Percentiles rank a stretch among this genome's conserved stretches.
Conservation (phyloP, 768 basidiomycete species). For the Pleurotus tuber-regium region DNA sequence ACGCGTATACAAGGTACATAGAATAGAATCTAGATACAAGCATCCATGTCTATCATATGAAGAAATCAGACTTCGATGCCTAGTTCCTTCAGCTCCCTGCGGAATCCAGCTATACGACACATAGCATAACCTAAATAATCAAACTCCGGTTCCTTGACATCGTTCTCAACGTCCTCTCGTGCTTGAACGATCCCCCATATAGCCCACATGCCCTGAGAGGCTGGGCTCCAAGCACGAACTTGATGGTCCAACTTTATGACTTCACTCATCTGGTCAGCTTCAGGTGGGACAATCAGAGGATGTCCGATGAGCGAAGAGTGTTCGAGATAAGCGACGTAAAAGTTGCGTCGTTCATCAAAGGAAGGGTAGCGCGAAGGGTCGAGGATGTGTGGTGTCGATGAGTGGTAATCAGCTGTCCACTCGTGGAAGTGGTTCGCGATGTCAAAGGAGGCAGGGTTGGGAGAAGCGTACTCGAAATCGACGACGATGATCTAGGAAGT, state of each 20-base stretch:
- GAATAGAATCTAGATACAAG: no score
- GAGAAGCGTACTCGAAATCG: slow-evolving; percentile 95
- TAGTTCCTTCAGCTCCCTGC: slow-evolving; percentile 49
- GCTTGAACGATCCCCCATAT: slow-evolving; percentile 95
- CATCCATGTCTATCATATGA: no score
- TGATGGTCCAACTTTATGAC: slow-evolving; percentile 69
- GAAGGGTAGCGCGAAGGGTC: slow-evolving; percentile 70
- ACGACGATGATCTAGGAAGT: slow-evolving; percentile 81
- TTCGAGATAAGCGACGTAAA: slow-evolving; percentile 80
- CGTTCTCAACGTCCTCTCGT: slow-evolving; percentile 63
- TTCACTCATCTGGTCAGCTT: slow-evolving; percentile 37
- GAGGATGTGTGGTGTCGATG: slow-evolving; percentile 63
- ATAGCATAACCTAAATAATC: slow-evolving; percentile 85
- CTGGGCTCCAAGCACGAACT: slow-evolving; percentile 86
- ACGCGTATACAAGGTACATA: no score
- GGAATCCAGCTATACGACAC: slow-evolving; percentile 64
- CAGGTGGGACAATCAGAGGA: slow-evolving; percentile 17
- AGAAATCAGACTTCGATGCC: slow-evolving; percentile 35
- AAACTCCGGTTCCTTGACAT: slow-evolving; percentile 69
- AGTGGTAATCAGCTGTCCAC: slow-evolving; percentile 93
- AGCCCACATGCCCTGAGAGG: slow-evolving; percentile 90
- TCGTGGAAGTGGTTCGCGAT: slow-evolving; percentile 98
- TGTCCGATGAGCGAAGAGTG: slow-evolving; percentile 39
- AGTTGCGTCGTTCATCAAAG: slow-evolving; percentile 68
- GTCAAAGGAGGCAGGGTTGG: slow-evolving; percentile 92